Evolutionary conservation across 2,329 filamentous ascomycete species (phyloP), one percentile per base, ranked within the genome.

Genomic region (Thelonectria rubi): DNA sequence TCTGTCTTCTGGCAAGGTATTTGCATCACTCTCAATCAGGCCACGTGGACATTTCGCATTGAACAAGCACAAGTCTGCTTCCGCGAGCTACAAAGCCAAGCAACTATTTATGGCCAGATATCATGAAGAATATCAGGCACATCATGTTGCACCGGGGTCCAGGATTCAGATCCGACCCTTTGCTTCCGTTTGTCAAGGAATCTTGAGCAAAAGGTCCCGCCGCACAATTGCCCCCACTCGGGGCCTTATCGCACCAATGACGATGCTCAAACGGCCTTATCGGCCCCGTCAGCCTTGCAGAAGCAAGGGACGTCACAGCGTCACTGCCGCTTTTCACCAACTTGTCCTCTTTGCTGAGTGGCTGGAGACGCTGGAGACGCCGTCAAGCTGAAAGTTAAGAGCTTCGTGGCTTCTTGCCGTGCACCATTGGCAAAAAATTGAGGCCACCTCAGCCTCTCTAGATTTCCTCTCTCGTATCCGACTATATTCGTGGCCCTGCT

Each of bases 401-500:
- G 66, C 58, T 67, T 70, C 70, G 70, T 72, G 70, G 70, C 70
- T 70, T 72, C 70, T 72, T 72, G 65, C 51, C 62, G 47, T 58
- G 47, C 21, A 43, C 63, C 54, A 64, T 71, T 65, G 69, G 63
- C 21, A 7, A 24, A 63, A 37, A 58, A 67, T 72, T 73, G 68
- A 77, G 75, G 75, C 74, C 75, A 77, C 75, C 73, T 77, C 71
- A 69, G 73, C 74, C 69, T 70, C 62, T 74, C 57, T 59, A 9
- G 4, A 8, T 51, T 60, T 37, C 34, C 15, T 42, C 40, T 51
- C 54, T 34, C 26, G 20, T 46, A 30, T 20, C 43, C 46, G 37
- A 54, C 30, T 32, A 49, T 50, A 65, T 62, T 64, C 46, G 5
- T 65, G 62, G 56, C 45, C 62, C 57, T 63, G 37, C 58, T 55